A percentile compares a stretch with the other conserved stretches of the same genome.
Evolutionary conservation across 2,329 filamentous ascomycete species (phyloP).

Genomic region (Ceratocystis smalleyi): DNA sequence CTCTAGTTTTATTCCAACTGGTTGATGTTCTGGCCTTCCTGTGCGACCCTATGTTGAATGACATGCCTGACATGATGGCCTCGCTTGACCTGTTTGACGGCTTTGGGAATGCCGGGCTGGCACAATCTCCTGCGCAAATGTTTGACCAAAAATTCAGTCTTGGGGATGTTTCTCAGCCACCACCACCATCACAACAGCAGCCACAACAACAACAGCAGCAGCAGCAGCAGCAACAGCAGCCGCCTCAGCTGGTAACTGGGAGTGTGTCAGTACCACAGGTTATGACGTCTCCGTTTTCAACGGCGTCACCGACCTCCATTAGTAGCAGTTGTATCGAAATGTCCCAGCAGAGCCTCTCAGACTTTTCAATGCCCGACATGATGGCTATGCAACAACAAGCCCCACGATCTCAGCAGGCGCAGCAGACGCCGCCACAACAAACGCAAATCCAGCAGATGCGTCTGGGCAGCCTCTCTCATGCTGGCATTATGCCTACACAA

Average conservation of each 20-base stretch:
- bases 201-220: background rate
- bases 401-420: background rate
- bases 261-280: background rate
- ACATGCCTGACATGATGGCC: slow-evolving; percentile 38
- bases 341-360: slow-evolving; percentile 9
- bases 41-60: slow-evolving; percentile 43
- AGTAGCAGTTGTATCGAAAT: slow-evolving; percentile 14
- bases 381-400: slow-evolving; percentile 14
- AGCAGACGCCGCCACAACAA: background rate
- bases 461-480: background rate
- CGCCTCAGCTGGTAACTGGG: background rate
- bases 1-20: slow-evolving; percentile 61
- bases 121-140: slow-evolving; percentile 31
- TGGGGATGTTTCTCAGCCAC: slow-evolving; percentile 4
- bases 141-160: slow-evolving; percentile 12
- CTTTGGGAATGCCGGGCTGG: slow-evolving; percentile 48
- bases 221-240: background rate
- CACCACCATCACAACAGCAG: background rate
- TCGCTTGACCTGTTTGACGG: slow-evolving; percentile 50
- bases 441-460: slow-evolving; percentile 5
- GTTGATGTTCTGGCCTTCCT: slow-evolving; percentile 52
- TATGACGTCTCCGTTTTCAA: slow-evolving; percentile 15
- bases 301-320: slow-evolving; percentile 13
- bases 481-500: slow-evolving; percentile 3
- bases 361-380: slow-evolving; percentile 13